Base-by-base conservation (phyloP, 306 rosid genomes). In the Sesbania bispinosa region DNA sequence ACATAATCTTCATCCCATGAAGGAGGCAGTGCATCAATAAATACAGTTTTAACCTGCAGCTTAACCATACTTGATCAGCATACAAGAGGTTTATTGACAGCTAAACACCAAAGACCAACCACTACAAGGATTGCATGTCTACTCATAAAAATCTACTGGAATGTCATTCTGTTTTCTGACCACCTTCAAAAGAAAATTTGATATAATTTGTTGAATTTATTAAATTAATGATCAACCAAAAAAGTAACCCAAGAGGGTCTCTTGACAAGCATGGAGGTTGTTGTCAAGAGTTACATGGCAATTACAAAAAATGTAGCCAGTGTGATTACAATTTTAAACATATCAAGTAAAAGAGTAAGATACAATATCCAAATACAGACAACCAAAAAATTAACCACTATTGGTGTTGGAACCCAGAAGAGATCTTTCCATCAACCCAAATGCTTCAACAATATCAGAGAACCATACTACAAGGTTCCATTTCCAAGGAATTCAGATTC, bases 31-130 rank as follows among this genome's bases (percentile, higher is more conserved):
- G 97, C 97, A 88, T 95, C 99, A 60, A 95, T 86, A 80, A 95
- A 95, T 32, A 95, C 97, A 81, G 99, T 89, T 83, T 91, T 95
- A 69, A 95, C 99, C 98, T 94, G 87, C 59, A 86, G 79, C 54
- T 58, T 76, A 42, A 70, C 74, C 27, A 77, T 42, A 27, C 47
- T 62, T 53, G 16, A 77, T 80, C 42, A 80, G 81, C 42, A 81
- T 64, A 39, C n/a, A n/a, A 27, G 51, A 52, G 21, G 54, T 42
- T 13, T 57, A 57, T 54, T 32, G 16, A 35, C 45, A 36, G 27
- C 48, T 70, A 51, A 29, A 36, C 74, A 57, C 71, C 26, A 10
- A 38, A 43, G 27, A 39, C 39, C 15, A 11, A 21, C 41, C 20
- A 10, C 38, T 35, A 63, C 42, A 67, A 30, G 62, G 51, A 69